Percentiles rank a stretch among this genome's conserved stretches.
Evolutionary conservation across 768 basidiomycete genomes (phyloP).

Genomic region (Macrocybe gigantea): DNA sequence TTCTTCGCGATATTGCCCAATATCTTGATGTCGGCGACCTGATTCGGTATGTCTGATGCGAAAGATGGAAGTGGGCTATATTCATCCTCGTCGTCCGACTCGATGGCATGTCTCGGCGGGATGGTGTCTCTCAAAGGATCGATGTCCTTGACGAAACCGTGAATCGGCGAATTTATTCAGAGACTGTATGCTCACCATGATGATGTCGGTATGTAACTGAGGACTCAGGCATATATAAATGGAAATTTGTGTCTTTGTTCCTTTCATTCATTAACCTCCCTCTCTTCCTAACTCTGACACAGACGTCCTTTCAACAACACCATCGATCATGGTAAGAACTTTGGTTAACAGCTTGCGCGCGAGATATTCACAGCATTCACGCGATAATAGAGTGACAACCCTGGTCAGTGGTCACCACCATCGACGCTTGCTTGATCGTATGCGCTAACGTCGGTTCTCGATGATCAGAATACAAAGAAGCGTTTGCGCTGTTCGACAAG

Average conservation of each 20-base stretch:
- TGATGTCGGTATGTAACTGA: background rate
- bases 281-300: constrained; percentile 4
- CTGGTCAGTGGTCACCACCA: constrained; percentile 18
- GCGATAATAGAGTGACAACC: constrained; percentile 30
- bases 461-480: constrained; percentile 86
- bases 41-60: constrained; percentile 8
- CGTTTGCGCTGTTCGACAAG: constrained; percentile 98
- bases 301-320: constrained; percentile 4
- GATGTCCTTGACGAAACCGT: constrained; percentile 30
- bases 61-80: constrained; percentile 32
- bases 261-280: constrained; percentile 10
- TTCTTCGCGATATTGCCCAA: constrained; percentile 24
- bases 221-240: background rate
- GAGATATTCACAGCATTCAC: too few relatives aligned
- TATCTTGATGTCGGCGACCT: constrained; percentile 29
- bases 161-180: background rate
- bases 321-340: constrained; percentile 24
- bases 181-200: constrained; percentile 8
- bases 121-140: constrained; percentile 51
- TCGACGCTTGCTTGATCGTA: background rate
- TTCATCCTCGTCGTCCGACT: constrained; percentile 69
- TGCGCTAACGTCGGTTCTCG: background rate
- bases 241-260: background rate
- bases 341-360: background rate
- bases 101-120: constrained; percentile 56